phyloP scores from a whole-genome alignment of 2,329 filamentous ascomycete species.

The Talaromyces pinophilus region DNA sequence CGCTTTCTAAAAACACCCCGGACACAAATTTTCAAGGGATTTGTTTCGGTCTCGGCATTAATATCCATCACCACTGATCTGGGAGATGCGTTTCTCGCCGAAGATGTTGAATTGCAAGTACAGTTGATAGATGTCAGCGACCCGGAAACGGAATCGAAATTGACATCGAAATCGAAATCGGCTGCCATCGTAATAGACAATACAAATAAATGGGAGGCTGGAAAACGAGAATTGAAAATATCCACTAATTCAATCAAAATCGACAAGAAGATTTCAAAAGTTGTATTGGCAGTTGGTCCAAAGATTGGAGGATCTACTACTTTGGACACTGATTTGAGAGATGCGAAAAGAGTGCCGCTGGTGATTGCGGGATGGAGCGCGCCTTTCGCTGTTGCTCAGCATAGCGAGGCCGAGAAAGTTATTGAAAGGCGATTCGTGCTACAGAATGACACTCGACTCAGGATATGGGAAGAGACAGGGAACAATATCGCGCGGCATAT shows the following conservation, averaged over 20 bases:
- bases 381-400: slow-evolving; percentile 44
- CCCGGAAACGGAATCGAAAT: slow-evolving; percentile 21
- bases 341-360: slow-evolving; percentile 38
- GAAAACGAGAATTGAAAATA: slow-evolving; percentile 38
- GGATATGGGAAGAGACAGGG: slow-evolving; percentile 68
- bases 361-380: slow-evolving; percentile 61
- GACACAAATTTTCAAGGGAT: slow-evolving; percentile 46
- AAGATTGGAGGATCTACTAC: slow-evolving; percentile 10
- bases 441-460: slow-evolving; percentile 42
- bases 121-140: slow-evolving; percentile 28
- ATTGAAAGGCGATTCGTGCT: slow-evolving; percentile 58
- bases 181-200: slow-evolving; percentile 29
- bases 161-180: neutral
- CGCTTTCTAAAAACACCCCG: slow-evolving; percentile 67
- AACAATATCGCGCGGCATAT: slow-evolving; percentile 72
- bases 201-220: slow-evolving; percentile 36
- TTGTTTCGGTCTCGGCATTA: slow-evolving; percentile 51
- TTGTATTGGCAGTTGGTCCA: slow-evolving; percentile 34
- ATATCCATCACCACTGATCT: slow-evolving; percentile 70
- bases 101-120: slow-evolving; percentile 38
- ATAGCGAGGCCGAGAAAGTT: slow-evolving; percentile 51
- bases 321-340: slow-evolving; percentile 28
- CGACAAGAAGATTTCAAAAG: slow-evolving; percentile 28
- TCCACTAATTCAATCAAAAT: slow-evolving; percentile 33
- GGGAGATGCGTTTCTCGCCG: slow-evolving; percentile 63